phyloP scores from a whole-genome alignment of 805 yeast genomes.

The Candida glaebosa region DNA sequence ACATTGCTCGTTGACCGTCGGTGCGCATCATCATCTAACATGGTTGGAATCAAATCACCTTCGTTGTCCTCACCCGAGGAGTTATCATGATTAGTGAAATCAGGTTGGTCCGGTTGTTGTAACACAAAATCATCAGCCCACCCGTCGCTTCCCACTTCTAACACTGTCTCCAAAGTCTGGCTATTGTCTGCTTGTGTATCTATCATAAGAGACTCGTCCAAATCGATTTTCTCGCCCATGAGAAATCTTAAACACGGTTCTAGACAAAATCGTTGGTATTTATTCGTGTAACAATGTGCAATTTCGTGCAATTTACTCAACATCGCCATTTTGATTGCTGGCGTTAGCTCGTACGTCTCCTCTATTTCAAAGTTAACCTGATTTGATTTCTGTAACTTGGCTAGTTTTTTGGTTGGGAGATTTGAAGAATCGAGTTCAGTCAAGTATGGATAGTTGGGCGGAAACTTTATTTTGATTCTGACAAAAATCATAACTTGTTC shows the following conservation, averaged over 20 bases:
- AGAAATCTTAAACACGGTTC: constrained; percentile 76
- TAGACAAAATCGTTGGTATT: constrained; percentile 60
- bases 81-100: constrained; percentile 26
- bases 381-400: constrained; percentile 18
- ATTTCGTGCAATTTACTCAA: constrained; percentile 51
- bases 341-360: constrained; percentile 67
- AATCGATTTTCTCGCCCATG: constrained; percentile 71
- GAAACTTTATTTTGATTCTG: constrained; percentile 67
- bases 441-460: constrained; percentile 64
- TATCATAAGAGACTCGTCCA: constrained; percentile 31
- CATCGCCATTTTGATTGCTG: constrained; percentile 50
- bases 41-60: constrained; percentile 40
- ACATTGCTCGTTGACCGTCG: constrained; percentile 16
- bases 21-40: constrained; percentile 27
- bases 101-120: constrained; percentile 27
- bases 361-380: constrained; percentile 57
- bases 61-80: constrained; percentile 28
- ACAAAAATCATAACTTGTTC: constrained; percentile 55
- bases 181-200: constrained; percentile 16
- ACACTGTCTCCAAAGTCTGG: constrained; percentile 19
- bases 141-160: constrained; percentile 37
- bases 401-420: constrained; percentile 12
- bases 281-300: constrained; percentile 50
- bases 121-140: constrained; percentile 42
- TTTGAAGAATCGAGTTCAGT: constrained; percentile 36